These are phyloP conservation scores for Phytophthora sp. DNA, from an alignment of 352 stramenopile species.

Conservation along the genomic window DNA sequence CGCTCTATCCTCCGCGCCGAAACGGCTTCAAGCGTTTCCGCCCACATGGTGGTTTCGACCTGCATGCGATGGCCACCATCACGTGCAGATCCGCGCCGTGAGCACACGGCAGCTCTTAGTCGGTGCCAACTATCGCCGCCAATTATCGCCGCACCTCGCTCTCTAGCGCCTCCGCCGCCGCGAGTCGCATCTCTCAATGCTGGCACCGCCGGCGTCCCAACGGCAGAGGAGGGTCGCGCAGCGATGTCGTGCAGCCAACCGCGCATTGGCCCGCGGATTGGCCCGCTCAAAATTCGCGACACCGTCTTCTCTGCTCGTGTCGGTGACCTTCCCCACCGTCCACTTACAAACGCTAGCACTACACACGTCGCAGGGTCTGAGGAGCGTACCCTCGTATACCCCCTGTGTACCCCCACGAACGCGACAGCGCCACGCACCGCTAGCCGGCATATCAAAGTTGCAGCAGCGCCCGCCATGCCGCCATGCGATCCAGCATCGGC, in stretches of 20 bases:
- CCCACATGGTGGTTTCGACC: conserved; percentile 4
- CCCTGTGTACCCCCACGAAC: neutral
- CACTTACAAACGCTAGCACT: conserved; percentile 31
- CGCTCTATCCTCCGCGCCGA: conserved; percentile 1
- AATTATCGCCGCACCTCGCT: neutral
- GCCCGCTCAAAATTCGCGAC: conserved; percentile 3
- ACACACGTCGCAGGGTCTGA: conserved; percentile 39
- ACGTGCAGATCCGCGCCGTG: neutral
- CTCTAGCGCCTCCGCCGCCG: neutral
- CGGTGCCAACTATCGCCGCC: neutral
- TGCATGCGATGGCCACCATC: neutral
- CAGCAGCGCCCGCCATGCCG: neutral
- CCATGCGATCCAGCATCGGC: neutral
- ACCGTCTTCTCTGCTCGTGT: neutral
- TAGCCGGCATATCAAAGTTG: neutral
- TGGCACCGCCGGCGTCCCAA: neutral
- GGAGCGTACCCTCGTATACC: neutral
- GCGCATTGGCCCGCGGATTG: neutral
- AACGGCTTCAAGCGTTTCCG: conserved; percentile 16
- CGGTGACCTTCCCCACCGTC: conserved; percentile 9
- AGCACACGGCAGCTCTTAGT: neutral
- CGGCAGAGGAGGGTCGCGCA: neutral
- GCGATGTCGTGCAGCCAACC: neutral
- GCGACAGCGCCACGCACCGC: neutral
- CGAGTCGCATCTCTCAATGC: neutral